Percentiles rank a stretch among this genome's conserved stretches.
These are phyloP conservation scores for Endocarpon pusillum DNA, from an alignment of 495 filamentous ascomycete genomes.

Conservation along the genomic window DNA sequence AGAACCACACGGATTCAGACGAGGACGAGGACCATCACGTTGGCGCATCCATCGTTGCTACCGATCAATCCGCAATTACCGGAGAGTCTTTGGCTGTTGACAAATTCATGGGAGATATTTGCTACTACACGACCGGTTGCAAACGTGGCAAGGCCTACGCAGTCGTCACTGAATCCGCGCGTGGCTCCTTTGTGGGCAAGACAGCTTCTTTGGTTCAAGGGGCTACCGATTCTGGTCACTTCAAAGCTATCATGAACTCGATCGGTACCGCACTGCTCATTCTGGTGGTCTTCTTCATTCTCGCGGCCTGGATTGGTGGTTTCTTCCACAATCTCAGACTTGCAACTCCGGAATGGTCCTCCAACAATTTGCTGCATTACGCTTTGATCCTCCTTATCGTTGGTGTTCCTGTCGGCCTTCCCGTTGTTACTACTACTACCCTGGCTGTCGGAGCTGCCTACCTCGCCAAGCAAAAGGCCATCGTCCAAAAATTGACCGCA, in stretches of 20 bases:
- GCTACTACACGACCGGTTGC: conserved; percentile 64
- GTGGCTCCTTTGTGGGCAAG: conserved; percentile 54
- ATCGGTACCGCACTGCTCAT: conserved; percentile 59
- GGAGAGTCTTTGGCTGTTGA: conserved; percentile 64
- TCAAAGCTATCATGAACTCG: conserved; percentile 72
- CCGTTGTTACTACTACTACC: conserved; percentile 58
- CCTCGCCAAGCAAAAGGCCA: conserved; percentile 56
- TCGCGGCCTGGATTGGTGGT: conserved; percentile 56
- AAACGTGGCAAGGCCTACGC: conserved; percentile 62
- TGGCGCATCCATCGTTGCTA: conserved; percentile 46
- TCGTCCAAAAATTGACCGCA: conserved; percentile 60
- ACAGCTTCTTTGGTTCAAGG: conserved; percentile 55
- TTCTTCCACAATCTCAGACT: conserved; percentile 57
- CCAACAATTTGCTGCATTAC: conserved; percentile 41
- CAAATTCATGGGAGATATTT: conserved; percentile 57
- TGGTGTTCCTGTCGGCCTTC: conserved; percentile 61
- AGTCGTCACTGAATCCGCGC: conserved; percentile 44
- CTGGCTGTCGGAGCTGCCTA: conserved; percentile 61
- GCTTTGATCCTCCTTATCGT: conserved; percentile 53
- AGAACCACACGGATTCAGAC: conserved; percentile 46
- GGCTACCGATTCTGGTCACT: conserved; percentile 55
- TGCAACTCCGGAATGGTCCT: conserved; percentile 37
- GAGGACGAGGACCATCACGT: conserved; percentile 37
- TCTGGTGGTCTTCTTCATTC: conserved; percentile 56
- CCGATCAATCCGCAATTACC: conserved; percentile 61